Percentiles rank a stretch among this genome's conserved stretches.
Evolutionary conservation across 73 alveolate species (phyloP).

Genomic region (Paramecium biaurelia): DNA sequence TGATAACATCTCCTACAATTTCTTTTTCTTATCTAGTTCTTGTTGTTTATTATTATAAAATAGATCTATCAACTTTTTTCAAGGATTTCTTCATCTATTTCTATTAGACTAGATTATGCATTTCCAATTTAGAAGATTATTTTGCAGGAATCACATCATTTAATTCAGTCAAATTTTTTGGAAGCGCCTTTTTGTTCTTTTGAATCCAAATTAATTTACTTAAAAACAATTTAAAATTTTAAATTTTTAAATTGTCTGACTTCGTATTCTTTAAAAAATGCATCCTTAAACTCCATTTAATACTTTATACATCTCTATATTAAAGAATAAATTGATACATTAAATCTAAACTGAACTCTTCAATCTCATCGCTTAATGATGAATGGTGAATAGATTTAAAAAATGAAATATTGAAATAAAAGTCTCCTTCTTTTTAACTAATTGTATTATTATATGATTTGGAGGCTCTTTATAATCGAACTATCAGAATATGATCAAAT

Average conservation of each 20-base stretch:
- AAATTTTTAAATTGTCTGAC: background rate
- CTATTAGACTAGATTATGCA: background rate
- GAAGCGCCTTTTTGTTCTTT: background rate
- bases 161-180: background rate
- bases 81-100: background rate
- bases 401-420: background rate
- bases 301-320: background rate
- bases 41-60: background rate
- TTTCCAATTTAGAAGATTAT: background rate
- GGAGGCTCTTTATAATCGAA: slow-evolving; percentile 1
- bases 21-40: slow-evolving; percentile 18
- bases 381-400: background rate
- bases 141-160: background rate
- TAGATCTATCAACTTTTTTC: background rate
- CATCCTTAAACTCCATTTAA: background rate
- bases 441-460: background rate
- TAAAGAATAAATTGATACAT: background rate
- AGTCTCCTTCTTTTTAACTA: background rate
- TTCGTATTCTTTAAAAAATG: background rate
- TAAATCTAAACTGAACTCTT: background rate
- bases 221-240: background rate
- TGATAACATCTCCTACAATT: background rate
- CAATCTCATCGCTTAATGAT: background rate
- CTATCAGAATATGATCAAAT: background rate
- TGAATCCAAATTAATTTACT: background rate